A percentile compares a stretch with the other conserved stretches of the same genome.
Evolutionary conservation across 169 alveolate genomes (phyloP).

Genomic region (Plasmodium inui): DNA sequence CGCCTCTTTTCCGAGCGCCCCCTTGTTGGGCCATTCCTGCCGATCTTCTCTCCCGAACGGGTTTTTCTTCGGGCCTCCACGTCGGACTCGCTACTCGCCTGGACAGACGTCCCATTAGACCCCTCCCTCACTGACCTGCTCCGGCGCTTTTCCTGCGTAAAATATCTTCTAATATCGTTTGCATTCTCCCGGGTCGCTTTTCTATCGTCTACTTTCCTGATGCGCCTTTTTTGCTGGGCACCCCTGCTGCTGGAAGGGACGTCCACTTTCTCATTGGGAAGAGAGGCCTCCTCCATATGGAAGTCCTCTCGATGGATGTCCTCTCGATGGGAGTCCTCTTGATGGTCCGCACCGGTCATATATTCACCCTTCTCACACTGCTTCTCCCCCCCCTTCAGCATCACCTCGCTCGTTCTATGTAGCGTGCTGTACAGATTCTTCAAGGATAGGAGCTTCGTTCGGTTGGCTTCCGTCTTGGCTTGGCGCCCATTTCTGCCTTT

Average conservation of each 20-base stretch:
- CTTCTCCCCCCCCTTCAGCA: background rate
- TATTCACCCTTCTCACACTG: background rate
- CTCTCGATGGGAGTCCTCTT: background rate
- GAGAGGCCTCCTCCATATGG: background rate
- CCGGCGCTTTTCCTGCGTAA: background rate
- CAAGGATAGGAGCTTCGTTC: slow-evolving; percentile 6
- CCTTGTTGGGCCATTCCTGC: no score
- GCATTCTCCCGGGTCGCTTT: background rate
- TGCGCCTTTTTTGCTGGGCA: background rate
- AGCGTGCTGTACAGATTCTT: slow-evolving; percentile 19
- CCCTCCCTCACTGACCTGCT: background rate
- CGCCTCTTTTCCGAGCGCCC: no score
- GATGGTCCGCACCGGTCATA: background rate
- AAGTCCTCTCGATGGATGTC: background rate
- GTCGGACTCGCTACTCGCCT: background rate
- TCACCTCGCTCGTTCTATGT: slow-evolving; percentile 18
- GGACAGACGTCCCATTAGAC: background rate
- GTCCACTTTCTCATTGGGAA: background rate
- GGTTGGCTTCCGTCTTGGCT: background rate
- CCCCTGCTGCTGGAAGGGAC: background rate
- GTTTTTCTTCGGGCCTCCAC: background rate
- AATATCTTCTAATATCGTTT: background rate
- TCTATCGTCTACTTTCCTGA: no score
- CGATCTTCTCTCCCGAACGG: background rate
- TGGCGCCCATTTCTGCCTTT: background rate